A percentile compares a stretch with the other conserved stretches of the same genome.
Evolutionary conservation across 768 basidiomycete genomes (phyloP).

Genomic region (Hericium coralloides): DNA sequence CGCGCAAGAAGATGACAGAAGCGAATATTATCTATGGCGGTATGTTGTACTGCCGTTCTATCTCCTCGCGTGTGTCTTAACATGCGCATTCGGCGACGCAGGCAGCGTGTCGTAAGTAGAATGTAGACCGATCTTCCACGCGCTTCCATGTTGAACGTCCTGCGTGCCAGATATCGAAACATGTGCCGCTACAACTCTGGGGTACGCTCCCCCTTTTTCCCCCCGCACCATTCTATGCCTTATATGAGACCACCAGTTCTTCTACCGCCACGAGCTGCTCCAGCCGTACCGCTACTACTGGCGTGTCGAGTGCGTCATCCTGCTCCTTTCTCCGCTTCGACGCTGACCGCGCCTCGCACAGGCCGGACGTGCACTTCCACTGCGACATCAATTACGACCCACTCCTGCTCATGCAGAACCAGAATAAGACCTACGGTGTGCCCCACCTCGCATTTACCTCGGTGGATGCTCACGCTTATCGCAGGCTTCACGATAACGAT

Average conservation of each 20-base stretch:
- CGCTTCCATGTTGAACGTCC: neutral
- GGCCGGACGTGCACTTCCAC: constrained; percentile 68
- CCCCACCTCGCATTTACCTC: neutral
- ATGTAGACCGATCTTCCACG: neutral
- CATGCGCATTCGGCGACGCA: neutral
- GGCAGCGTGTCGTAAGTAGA: constrained; percentile 33
- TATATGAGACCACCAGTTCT: constrained; percentile 20
- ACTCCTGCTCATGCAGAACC: constrained; percentile 46
- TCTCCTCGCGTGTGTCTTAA: neutral
- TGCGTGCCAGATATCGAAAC: constrained; percentile 49
- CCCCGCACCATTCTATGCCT: too few species aligned
- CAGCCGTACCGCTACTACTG: constrained; percentile 70
- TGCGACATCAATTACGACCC: constrained; percentile 63
- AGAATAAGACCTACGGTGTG: constrained; percentile 42
- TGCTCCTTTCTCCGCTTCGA: neutral
- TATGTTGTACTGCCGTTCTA: constrained; percentile 14
- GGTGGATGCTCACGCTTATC: neutral
- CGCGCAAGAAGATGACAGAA: constrained; percentile 40
- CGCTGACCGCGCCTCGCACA: constrained; percentile 15
- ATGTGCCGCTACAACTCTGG: constrained; percentile 76
- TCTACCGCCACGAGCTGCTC: constrained; percentile 62
- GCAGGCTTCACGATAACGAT: constrained; percentile 55
- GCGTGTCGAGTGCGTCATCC: constrained; percentile 47
- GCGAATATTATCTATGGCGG: constrained; percentile 43
- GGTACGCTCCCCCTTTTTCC: constrained; percentile 24